A percentile compares a stretch with the other conserved stretches of the same genome.
phyloP scores from a whole-genome alignment of 345 rosid genomes.

The Arabidopsis thaliana region DNA sequence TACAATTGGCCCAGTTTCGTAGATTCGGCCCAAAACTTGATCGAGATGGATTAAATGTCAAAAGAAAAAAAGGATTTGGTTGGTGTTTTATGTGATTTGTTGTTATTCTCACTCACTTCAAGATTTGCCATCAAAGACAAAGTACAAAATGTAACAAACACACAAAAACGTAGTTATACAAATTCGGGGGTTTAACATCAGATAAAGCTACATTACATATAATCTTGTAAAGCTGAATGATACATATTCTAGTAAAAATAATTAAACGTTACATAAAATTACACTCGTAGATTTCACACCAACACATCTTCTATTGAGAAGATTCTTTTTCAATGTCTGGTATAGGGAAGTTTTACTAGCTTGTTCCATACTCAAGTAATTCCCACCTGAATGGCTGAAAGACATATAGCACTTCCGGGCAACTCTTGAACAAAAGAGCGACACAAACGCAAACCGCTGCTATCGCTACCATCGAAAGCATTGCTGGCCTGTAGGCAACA shows the following conservation, averaged over 20 bases:
- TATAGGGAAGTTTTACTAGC: neutral
- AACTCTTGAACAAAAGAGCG: constrained; percentile 19
- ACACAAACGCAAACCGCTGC: constrained; percentile 21
- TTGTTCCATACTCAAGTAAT: constrained; percentile 16
- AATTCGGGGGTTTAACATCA: neutral
- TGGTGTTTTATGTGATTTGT: too few relatives aligned
- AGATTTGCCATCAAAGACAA: too few relatives aligned
- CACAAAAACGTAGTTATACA: neutral
- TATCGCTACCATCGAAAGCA: constrained; percentile 17
- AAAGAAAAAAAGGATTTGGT: too few relatives aligned
- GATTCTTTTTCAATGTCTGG: neutral
- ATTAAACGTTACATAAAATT: neutral
- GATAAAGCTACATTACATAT: neutral
- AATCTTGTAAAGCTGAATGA: neutral
- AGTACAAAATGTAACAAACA: neutral
- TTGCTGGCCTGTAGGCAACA: constrained; percentile 20
- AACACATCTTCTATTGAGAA: constrained; percentile 2
- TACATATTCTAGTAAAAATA: neutral
- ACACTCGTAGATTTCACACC: neutral
- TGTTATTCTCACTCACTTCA: too few relatives aligned
- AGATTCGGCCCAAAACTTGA: neutral
- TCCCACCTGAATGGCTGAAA: constrained; percentile 29
- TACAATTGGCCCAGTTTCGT: neutral
- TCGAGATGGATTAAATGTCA: neutral
- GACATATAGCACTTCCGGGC: constrained; percentile 17